Percentiles rank a stretch among this genome's conserved stretches.
These are phyloP conservation scores for Diplosphaera chodatii DNA, from an alignment of 139 green algal species.

Conservation along the genomic window DNA sequence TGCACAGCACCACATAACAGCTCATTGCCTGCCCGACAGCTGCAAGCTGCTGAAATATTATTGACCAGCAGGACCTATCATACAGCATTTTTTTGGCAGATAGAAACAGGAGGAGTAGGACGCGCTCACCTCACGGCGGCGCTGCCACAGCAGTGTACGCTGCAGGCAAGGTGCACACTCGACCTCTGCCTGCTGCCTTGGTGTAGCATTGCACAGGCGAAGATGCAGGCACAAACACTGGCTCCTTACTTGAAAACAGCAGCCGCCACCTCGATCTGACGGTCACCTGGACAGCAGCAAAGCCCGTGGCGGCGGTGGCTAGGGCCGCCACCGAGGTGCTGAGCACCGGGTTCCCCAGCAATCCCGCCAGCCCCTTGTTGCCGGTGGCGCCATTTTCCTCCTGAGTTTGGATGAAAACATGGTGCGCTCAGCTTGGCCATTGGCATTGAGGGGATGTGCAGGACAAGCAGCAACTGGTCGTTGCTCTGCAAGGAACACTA, in stretches of 20 bases:
- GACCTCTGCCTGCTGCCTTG: too few relatives aligned
- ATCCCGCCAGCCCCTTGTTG: conserved; percentile 3
- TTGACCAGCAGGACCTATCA: too few relatives aligned
- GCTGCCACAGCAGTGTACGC: neutral
- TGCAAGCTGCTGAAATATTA: too few relatives aligned
- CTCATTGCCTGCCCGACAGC: too few relatives aligned
- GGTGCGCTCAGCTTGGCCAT: neutral
- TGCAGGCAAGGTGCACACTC: neutral
- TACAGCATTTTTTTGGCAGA: neutral
- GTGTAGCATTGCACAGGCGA: too few relatives aligned
- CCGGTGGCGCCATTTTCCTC: neutral
- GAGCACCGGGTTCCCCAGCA: neutral
- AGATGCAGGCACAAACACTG: too few relatives aligned
- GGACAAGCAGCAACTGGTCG: too few relatives aligned
- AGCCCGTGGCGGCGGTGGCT: neutral
- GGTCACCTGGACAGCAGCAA: neutral
- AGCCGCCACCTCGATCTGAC: too few relatives aligned
- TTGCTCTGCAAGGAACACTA: too few relatives aligned
- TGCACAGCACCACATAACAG: too few relatives aligned
- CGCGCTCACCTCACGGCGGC: neutral
- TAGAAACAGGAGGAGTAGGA: neutral
- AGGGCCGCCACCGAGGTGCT: neutral
- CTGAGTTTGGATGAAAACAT: neutral
- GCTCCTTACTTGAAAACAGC: too few relatives aligned
- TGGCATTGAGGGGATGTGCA: neutral